These are phyloP conservation scores for Amanita thiersii DNA, from an alignment of 768 basidiomycete genomes.

Conservation along the genomic window DNA sequence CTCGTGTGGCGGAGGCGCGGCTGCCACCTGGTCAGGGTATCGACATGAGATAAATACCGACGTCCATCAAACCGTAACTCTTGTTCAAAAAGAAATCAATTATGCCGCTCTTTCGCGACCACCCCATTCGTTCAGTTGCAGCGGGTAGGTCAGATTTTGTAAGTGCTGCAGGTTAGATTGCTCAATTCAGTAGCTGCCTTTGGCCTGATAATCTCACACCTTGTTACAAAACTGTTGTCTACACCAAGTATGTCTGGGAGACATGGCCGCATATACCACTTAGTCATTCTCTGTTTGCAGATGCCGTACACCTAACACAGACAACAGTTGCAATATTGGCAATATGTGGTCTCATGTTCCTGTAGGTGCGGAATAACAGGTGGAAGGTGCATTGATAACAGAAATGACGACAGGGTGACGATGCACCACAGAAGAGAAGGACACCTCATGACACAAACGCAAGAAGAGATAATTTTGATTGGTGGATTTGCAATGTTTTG, in stretches of 20 bases:
- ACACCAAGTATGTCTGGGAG: constrained; percentile 29
- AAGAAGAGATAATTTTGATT: constrained; percentile 70
- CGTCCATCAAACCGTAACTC: neutral
- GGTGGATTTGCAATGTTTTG: constrained; percentile 67
- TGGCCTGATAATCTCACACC: constrained; percentile 41
- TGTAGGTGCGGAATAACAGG: constrained; percentile 36
- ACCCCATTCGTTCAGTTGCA: constrained; percentile 35
- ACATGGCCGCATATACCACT: neutral
- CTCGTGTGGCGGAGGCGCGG: constrained; percentile 10
- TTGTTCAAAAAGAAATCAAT: constrained; percentile 1
- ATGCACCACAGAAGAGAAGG: constrained; percentile 60
- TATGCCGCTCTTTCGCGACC: constrained; percentile 44
- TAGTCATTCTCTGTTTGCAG: constrained; percentile 21
- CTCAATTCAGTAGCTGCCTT: constrained; percentile 29
- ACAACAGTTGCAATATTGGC: constrained; percentile 66
- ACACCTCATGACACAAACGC: constrained; percentile 54
- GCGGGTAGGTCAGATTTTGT: constrained; percentile 22
- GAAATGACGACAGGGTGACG: constrained; percentile 38
- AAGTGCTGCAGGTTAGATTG: neutral
- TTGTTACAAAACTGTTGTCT: constrained; percentile 41
- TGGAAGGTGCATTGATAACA: neutral
- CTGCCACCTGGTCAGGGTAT: no score
- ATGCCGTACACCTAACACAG: constrained; percentile 61
- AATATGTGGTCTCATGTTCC: constrained; percentile 51
- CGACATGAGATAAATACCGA: neutral